phyloP scores from a whole-genome alignment of 2,329 filamentous ascomycete species.

The Paracamarosporium sp. region DNA sequence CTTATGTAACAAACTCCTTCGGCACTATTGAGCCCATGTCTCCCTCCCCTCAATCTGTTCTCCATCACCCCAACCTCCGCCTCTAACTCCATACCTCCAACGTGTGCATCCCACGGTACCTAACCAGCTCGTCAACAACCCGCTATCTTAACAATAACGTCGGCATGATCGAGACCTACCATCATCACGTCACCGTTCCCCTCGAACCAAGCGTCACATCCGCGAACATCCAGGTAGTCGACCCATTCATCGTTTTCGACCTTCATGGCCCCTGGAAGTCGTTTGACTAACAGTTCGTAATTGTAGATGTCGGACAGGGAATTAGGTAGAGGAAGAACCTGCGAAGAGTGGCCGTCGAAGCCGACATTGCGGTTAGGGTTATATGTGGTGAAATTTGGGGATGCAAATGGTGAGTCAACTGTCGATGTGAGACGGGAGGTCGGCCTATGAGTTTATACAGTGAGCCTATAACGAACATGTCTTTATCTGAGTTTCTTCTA shows the following conservation, averaged over 20 bases:
- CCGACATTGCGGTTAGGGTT: conserved; percentile 13
- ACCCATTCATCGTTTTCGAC: conserved; percentile 39
- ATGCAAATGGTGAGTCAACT: not conserved
- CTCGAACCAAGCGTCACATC: conserved; percentile 39
- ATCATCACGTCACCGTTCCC: conserved; percentile 34
- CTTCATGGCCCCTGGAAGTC: conserved; percentile 29
- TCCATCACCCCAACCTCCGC: not conserved
- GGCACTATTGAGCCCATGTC: not conserved
- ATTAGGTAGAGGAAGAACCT: not conserved
- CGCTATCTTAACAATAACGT: not conserved
- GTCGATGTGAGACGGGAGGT: not conserved
- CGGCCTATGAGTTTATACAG: not conserved
- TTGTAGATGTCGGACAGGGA: not conserved
- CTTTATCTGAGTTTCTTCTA: not conserved
- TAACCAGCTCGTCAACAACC: not conserved
- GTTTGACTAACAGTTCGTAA: not conserved
- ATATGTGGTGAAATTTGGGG: conserved; percentile 1
- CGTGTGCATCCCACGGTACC: conserved; percentile 3
- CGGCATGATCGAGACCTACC: conserved; percentile 5
- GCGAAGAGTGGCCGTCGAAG: conserved; percentile 29
- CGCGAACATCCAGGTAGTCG: conserved; percentile 32
- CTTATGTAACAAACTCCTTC: not conserved
- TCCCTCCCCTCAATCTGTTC: not conserved
- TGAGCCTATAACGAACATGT: not conserved
- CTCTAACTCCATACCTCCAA: conserved; percentile 1